These are phyloP conservation scores for Knoxdaviesia capensis DNA, from an alignment of 2,329 filamentous ascomycete genomes.

Conservation along the genomic window DNA sequence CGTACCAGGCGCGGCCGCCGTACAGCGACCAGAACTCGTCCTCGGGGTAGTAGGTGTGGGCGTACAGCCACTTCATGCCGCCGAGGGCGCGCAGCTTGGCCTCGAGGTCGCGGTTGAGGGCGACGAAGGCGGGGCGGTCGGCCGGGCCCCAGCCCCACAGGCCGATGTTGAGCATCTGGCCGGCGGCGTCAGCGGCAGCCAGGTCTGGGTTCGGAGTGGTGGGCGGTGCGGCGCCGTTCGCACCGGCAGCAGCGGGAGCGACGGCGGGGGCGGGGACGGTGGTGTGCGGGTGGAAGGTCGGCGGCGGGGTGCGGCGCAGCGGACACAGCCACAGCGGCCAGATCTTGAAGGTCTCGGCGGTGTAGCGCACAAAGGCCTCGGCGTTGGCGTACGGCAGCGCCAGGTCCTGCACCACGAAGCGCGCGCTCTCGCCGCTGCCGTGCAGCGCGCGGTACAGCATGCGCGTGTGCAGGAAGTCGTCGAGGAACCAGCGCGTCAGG, in stretches of 20 bases:
- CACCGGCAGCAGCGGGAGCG: background rate
- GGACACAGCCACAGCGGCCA: slow-evolving; percentile 43
- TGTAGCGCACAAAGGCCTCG: slow-evolving; percentile 35
- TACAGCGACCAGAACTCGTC: slow-evolving; percentile 50
- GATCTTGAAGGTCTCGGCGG: slow-evolving; percentile 25
- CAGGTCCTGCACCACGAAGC: slow-evolving; percentile 51
- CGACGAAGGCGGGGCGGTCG: slow-evolving; percentile 36
- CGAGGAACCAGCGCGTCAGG: slow-evolving; percentile 45
- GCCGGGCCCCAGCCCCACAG: slow-evolving; percentile 62
- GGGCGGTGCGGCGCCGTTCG: slow-evolving; percentile 5
- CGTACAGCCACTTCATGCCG: slow-evolving; percentile 76
- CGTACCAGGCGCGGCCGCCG: slow-evolving; percentile 35
- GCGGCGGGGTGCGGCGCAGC: slow-evolving; percentile 23
- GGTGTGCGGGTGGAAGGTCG: slow-evolving; percentile 35
- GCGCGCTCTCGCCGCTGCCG: slow-evolving; percentile 40
- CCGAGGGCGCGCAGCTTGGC: slow-evolving; percentile 45
- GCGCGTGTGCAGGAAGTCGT: slow-evolving; percentile 54
- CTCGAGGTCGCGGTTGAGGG: slow-evolving; percentile 52
- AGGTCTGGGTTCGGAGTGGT: slow-evolving; percentile 4
- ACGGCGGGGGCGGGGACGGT: slow-evolving; percentile 7
- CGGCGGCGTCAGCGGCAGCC: slow-evolving; percentile 9
- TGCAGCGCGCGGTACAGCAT: slow-evolving; percentile 58
- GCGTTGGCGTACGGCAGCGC: slow-evolving; percentile 31
- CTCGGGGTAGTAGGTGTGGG: slow-evolving; percentile 65
- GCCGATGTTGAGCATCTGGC: slow-evolving; percentile 37